Percentiles rank a stretch among this genome's conserved stretches.
Evolutionary conservation across 805 yeast genomes (phyloP).

Genomic region (Nakazawaea ishiwadae): DNA sequence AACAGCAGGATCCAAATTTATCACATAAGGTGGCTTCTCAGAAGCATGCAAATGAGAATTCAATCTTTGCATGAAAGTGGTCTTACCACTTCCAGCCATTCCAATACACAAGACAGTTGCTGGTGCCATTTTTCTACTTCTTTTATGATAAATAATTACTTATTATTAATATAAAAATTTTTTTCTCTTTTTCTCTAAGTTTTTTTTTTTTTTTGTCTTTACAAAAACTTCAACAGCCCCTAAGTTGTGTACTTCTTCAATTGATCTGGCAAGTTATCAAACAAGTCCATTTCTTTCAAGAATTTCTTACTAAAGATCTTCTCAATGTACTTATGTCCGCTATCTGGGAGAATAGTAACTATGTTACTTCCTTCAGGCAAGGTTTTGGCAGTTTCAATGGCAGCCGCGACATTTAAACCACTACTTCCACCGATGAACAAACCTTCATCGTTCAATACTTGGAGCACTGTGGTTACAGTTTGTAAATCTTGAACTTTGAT

Average conservation of each 20-base stretch:
- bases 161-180: neutral
- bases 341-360: constrained; percentile 41
- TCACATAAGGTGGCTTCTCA: constrained; percentile 78
- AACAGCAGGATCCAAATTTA: constrained; percentile 96
- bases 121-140: constrained; percentile 23
- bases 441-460: constrained; percentile 40
- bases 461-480: constrained; percentile 36
- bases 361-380: constrained; percentile 39
- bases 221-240: neutral
- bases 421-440: constrained; percentile 41
- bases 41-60: constrained; percentile 81
- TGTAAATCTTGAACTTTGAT: constrained; percentile 36
- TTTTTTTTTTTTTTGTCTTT: neutral
- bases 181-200: neutral
- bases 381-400: constrained; percentile 32
- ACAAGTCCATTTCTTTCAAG: constrained; percentile 33
- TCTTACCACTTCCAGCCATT: constrained; percentile 79
- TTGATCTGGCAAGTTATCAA: constrained; percentile 32
- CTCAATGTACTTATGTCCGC: constrained; percentile 41
- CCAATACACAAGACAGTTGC: constrained; percentile 36
- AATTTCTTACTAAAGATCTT: constrained; percentile 34
- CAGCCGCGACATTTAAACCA: constrained; percentile 42
- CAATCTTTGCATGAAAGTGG: constrained; percentile 94
- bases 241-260: constrained; percentile 30
- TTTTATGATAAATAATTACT: neutral